These are phyloP conservation scores for Phytophthora rubi DNA, from an alignment of 352 stramenopile genomes.

Conservation along the genomic window DNA sequence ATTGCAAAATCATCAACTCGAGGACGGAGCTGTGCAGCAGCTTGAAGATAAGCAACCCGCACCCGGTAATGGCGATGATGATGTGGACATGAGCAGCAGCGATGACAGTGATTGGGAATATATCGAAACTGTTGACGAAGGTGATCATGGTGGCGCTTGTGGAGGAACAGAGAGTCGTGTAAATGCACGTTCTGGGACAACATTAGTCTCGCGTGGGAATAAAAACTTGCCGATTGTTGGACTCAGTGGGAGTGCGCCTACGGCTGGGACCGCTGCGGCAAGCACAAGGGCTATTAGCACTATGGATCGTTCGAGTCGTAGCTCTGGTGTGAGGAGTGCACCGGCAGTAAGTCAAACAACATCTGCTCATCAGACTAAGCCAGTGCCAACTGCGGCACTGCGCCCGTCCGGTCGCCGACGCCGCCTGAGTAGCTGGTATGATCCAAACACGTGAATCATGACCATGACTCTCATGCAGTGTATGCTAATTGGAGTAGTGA, in stretches of 20 bases:
- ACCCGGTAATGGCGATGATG: background rate
- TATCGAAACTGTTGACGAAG: background rate
- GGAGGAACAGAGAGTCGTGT: background rate
- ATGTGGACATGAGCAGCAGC: slow-evolving; percentile 3
- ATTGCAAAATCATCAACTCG: background rate
- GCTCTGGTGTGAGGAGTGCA: background rate
- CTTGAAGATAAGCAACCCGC: background rate
- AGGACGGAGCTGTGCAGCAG: background rate
- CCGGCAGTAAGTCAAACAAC: background rate
- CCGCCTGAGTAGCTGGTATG: background rate
- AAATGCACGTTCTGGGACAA: background rate
- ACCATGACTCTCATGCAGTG: slow-evolving; percentile 6
- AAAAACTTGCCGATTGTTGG: background rate
- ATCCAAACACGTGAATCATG: slow-evolving; percentile 7
- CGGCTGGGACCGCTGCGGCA: background rate
- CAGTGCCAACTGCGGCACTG: background rate
- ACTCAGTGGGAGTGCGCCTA: background rate
- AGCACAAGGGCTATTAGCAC: background rate
- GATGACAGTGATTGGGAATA: slow-evolving; percentile 16
- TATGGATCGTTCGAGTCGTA: background rate
- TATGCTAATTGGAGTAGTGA: slow-evolving; percentile 23
- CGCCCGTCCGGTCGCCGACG: slow-evolving; percentile 1
- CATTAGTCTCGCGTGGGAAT: background rate
- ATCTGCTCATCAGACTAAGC: background rate
- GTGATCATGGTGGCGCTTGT: background rate